A percentile compares a stretch with the other conserved stretches of the same genome.
phyloP scores from a whole-genome alignment of 2,329 filamentous ascomycete genomes.

The Fusarium mundagurra region DNA sequence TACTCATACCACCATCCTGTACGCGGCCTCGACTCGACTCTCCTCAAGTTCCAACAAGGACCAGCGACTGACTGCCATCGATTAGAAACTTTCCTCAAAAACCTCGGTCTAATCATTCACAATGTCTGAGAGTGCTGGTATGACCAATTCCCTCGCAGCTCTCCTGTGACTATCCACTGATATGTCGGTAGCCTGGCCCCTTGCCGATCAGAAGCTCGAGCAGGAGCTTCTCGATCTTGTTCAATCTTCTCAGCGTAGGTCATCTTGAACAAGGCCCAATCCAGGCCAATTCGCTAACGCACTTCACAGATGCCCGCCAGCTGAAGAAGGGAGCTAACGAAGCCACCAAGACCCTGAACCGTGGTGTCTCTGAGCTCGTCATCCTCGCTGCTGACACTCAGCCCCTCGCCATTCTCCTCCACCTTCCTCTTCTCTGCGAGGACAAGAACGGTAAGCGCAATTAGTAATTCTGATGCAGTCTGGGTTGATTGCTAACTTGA shows the following conservation, averaged over 20 bases:
- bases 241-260: conserved; percentile 70
- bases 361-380: conserved; percentile 89
- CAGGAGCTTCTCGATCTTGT: conserved; percentile 86
- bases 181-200: conserved; percentile 68
- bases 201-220: conserved; percentile 77
- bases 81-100: conserved; percentile 24
- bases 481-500: conserved; percentile 18
- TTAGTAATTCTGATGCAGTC: neutral
- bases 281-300: neutral
- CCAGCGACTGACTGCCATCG: conserved; percentile 21
- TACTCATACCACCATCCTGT: conserved; percentile 28
- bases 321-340: conserved; percentile 76
- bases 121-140: conserved; percentile 46
- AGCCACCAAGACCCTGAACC: conserved; percentile 86
- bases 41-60: neutral
- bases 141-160: neutral
- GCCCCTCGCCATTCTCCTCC: conserved; percentile 87
- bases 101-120: conserved; percentile 23
- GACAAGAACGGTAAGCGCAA: conserved; percentile 67
- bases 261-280: neutral
- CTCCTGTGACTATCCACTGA: conserved; percentile 20
- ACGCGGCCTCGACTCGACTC: neutral
- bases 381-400: conserved; percentile 89
- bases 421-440: conserved; percentile 89
- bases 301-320: conserved; percentile 68